These are phyloP conservation scores for Croton setiger DNA, from an alignment of 441 rosid species.

Conservation along the genomic window DNA sequence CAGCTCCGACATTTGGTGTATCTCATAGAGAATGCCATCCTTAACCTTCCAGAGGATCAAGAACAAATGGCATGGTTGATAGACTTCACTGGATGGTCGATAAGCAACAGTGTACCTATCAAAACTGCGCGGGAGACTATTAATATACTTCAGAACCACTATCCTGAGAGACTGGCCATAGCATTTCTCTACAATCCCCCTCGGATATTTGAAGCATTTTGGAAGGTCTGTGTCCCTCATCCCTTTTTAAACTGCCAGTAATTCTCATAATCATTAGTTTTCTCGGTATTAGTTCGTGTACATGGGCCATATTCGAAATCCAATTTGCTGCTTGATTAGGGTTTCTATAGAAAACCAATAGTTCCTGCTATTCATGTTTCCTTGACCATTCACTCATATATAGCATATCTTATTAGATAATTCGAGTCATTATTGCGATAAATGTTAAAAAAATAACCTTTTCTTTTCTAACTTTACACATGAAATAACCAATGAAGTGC, in stretches of 20 bases:
- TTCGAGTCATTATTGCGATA: background rate
- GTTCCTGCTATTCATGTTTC: background rate
- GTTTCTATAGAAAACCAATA: no score
- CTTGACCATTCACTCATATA: background rate
- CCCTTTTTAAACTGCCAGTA: background rate
- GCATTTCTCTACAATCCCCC: constrained; percentile 96
- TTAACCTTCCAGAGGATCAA: constrained; percentile 87
- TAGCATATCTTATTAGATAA: background rate
- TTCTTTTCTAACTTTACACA: background rate
- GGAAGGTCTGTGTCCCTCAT: constrained; percentile 65
- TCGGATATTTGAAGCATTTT: constrained; percentile 84
- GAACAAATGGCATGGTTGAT: constrained; percentile 96
- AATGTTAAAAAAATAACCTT: background rate
- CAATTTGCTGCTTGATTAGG: no score
- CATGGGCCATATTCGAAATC: background rate
- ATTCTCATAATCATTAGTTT: no score
- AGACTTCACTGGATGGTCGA: constrained; percentile 86
- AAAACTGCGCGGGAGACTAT: constrained; percentile 75
- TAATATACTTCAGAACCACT: constrained; percentile 75
- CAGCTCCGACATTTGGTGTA: constrained; percentile 83
- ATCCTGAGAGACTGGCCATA: constrained; percentile 92
- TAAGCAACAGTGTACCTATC: constrained; percentile 65
- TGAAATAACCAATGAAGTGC: background rate
- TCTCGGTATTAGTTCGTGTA: background rate
- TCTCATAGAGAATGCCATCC: constrained; percentile 88